phyloP scores from a whole-genome alignment of 768 basidiomycete genomes.

The Hysterangium stoloniferum region DNA sequence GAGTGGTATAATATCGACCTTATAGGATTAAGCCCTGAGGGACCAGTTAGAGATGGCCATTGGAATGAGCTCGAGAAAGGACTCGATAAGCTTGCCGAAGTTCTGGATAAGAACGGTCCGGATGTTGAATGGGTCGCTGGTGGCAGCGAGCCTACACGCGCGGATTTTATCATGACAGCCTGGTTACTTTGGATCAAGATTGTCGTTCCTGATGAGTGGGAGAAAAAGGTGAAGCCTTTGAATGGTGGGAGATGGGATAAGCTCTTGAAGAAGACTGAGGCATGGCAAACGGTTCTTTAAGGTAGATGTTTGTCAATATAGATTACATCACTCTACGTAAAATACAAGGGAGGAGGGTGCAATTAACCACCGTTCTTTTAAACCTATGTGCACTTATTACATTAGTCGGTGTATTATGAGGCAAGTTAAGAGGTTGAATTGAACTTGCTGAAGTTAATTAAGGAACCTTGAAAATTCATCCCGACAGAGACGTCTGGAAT shows the following conservation, averaged over 20 bases:
- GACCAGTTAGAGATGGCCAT: conserved; percentile 4
- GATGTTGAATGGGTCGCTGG: conserved; percentile 38
- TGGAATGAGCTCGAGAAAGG: conserved; percentile 36
- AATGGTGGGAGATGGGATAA: conserved; percentile 60
- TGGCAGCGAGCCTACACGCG: conserved; percentile 63
- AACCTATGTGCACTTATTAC: too few relatives aligned
- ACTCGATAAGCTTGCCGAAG: conserved; percentile 53
- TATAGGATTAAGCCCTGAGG: conserved; percentile 22
- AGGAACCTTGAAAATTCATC: too few relatives aligned
- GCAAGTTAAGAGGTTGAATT: too few relatives aligned
- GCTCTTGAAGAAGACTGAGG: conserved; percentile 35
- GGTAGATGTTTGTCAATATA: too few relatives aligned
- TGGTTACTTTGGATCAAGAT: conserved; percentile 69
- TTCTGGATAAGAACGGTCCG: conserved; percentile 54
- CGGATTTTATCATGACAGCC: conserved; percentile 67
- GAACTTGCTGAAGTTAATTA: too few relatives aligned
- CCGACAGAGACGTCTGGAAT: too few relatives aligned
- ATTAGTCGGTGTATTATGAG: too few relatives aligned
- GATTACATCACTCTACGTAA: too few relatives aligned
- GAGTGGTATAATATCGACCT: conserved; percentile 26
- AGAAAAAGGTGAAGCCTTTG: conserved; percentile 63
- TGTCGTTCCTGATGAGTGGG: conserved; percentile 65
- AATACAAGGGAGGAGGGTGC: too few relatives aligned
- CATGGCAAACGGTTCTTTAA: neutral
- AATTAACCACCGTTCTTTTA: too few relatives aligned